Base-by-base conservation (phyloP, 2,329 filamentous ascomycete genomes). In the Chrysoporthe deuterocubensis region DNA sequence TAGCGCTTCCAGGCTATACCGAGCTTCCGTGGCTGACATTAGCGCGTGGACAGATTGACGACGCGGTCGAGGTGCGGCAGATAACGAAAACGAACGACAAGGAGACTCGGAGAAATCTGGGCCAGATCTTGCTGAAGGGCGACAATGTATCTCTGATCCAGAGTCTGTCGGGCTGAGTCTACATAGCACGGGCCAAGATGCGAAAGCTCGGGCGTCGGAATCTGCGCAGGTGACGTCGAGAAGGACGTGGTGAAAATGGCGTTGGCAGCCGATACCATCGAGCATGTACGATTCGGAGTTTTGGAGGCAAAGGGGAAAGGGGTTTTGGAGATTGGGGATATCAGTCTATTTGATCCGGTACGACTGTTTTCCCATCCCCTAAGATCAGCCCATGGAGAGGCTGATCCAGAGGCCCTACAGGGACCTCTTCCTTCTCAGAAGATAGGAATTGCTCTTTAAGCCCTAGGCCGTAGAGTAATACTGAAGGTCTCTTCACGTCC, bases 51-150 rank as follows among this genome's bases (percentile, higher is more conserved):
- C 54, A 67, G 42, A 87, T 97, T 72, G 96, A 99, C 76, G 94
- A 99, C 74, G 96, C 96, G 42, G 89, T 97, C 67, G 95, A 98
- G 81, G 94, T 99, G 57, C 92, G 90, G 79, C 87, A 93, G 76
- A 84, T 92, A 66, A 94, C 92, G 71, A 97, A 96, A 84, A 89
- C 88, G 18, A 90, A 92, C 73, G 79, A 84, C 54, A 89, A 90
- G 72, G 94, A 96, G 81, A 89, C 88, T 72, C 87, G 94, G 78
- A 89, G 92, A 79, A 52, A 13, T 44, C 56, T 40, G 32, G 46
- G 52, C 16, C 93, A 94, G 81, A 94, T 96, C 71, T 81, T 96
- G 72, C 86, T 96, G 72, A 96, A 96, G 82, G 92, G 92, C 74
- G 93, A 96, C 82, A 96, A 95, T 75, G 92, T 96, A 62, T 92